Base-by-base conservation (phyloP, 2,329 filamentous ascomycete species). In the Colletotrichum neosansevieriae region DNA sequence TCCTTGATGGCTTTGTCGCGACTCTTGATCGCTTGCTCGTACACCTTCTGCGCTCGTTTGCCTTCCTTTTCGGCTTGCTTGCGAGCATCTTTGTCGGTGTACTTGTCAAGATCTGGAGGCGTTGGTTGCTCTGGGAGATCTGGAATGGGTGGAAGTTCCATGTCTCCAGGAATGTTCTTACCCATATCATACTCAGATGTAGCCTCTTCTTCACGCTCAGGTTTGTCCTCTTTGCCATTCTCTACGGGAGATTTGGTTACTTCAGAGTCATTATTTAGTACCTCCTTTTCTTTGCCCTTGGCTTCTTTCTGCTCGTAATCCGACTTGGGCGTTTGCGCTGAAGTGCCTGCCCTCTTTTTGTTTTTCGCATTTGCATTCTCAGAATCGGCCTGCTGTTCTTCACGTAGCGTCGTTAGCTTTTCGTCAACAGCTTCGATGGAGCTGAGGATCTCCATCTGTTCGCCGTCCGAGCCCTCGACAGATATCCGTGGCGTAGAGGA, bases 41-140 rank as follows among this genome's bases (percentile, higher is more conserved):
- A 91, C 9, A 83, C 83, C 74, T 92, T 92, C 36, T 88, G 81
- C 1, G 83, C 82, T 12, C 86, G 84, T 58, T 88, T 87, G 63
- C 89, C 84, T 73, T 93, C 90, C 65, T 90, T 92, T 73, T 93
- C 89, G 1, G 89, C 91, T 45, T 89, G 84, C 73, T 92, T 93
- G 9, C 88, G 87, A 32, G 87, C 82, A 6, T 88, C 86, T 73
- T 91, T 91, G 77, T 93, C 89, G 2, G 84, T 80, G 75, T 88
- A 90, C 53, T 83, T 79, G 50, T 83, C 81, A 1, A 90, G 76
- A 72, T 94, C 85, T 2, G 91, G 85, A 2, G 82, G 79, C 2
- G 82, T 74, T 2, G 89, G 89, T 57, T 86, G 82, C 5, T 80
- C 71, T 1, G 91, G 91, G 3, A 85, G 73, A 9, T 83, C 78